Evolutionary conservation across 768 basidiomycete species (phyloP), one percentile per base, ranked within the genome.

Genomic region (Amanita rubescens): DNA sequence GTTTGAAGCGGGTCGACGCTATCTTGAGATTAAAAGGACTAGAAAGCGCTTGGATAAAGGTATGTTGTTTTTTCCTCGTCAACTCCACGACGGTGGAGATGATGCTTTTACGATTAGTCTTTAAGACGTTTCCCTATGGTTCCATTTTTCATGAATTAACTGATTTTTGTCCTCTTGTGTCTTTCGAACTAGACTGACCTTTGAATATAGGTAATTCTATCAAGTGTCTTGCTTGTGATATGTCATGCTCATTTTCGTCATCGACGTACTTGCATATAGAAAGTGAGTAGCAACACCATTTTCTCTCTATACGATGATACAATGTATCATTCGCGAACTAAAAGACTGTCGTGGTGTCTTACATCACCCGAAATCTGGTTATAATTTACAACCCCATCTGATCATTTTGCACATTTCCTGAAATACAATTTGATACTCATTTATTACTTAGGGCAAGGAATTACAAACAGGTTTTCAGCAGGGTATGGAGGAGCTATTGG

Each of bases 51-150:
- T 88, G 82, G 86, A 69, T 72, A 63, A 80, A 88, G 86, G 89
- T 87, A 62, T 62, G 80, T 74, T 34, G 56, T 48, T 8, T 35
- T n/a, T 54, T 58, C 55, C 45, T 48, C 33, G 59, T 30, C 5
- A 39, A 46, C 17, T 39, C n/a, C 22, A 25, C n/a, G 15, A 39
- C 22, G 37, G 37, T 17, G 15, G 25, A 50, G 12, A 39, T 50
- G 49, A 50, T 50, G 49, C n/a, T 14, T 32, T 58, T 78, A 77
- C 85, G 92, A 94, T 94, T 94, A 94, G 90, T 94, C 90, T 91
- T 91, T 68, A 85, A 90, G 90, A 90, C 85, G 62, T 57, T 58
- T 57, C 66, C 12, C 19, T 59, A 79, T 89, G 88, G 86, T 90
- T 89, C 81, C 72, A 81, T 64, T 65, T 60, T 56, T 53, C 56